These are phyloP conservation scores for Nakaseomyces kungkrabaensis DNA, from an alignment of 1,139 yeast species.

Conservation along the genomic window DNA sequence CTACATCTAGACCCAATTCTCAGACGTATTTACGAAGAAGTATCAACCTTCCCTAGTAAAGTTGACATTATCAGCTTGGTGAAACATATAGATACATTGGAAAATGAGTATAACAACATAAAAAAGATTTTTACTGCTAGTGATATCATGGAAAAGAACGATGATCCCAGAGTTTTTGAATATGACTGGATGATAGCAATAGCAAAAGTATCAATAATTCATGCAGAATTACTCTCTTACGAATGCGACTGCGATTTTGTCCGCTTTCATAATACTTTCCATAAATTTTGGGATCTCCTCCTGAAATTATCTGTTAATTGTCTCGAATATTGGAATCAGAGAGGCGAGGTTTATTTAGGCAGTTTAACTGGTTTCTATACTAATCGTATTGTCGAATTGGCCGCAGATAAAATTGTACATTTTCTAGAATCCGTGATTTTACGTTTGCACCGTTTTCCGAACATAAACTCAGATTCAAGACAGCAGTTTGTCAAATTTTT, in stretches of 20 bases:
- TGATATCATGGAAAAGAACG: constrained; percentile 3
- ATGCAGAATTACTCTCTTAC: constrained; percentile 19
- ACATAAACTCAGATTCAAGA: constrained; percentile 8
- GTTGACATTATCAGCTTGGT: constrained; percentile 13
- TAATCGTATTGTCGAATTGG: constrained; percentile 23
- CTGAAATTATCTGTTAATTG: constrained; percentile 16
- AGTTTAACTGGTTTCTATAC: constrained; percentile 20
- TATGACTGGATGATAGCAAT: constrained; percentile 16
- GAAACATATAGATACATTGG: constrained; percentile 8
- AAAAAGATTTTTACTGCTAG: constrained; percentile 4
- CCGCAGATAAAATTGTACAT: constrained; percentile 18
- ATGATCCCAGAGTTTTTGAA: constrained; percentile 15
- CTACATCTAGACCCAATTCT: not conserved
- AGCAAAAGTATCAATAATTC: constrained; percentile 15
- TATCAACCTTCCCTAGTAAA: constrained; percentile 9
- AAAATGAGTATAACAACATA: constrained; percentile 9
- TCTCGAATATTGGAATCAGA: constrained; percentile 13
- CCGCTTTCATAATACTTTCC: constrained; percentile 12
- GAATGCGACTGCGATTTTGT: constrained; percentile 12
- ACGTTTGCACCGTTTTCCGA: constrained; percentile 14
- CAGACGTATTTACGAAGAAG: not conserved
- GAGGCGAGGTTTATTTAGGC: constrained; percentile 8
- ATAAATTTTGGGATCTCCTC: constrained; percentile 18
- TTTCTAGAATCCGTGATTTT: constrained; percentile 21
- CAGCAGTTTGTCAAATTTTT: constrained; percentile 17